Conservation (phyloP, 768 basidiomycete genomes). For the Gloeopeniophorella convolvens region DNA sequence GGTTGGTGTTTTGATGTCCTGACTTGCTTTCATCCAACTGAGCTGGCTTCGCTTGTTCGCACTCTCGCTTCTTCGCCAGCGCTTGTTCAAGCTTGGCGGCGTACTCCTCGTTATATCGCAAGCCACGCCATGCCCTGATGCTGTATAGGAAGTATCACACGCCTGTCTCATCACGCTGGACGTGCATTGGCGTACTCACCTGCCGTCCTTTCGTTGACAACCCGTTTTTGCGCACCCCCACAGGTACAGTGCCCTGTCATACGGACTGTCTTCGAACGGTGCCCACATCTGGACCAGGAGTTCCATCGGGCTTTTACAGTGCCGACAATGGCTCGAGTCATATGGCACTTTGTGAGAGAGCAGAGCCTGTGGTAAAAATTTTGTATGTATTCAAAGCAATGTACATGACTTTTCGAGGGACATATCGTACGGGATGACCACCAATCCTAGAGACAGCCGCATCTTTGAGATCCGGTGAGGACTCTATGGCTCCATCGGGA, state of each 20-base stretch:
- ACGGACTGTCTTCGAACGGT: constrained; percentile 77
- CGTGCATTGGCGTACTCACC: constrained; percentile 43
- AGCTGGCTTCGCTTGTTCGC: constrained; percentile 31
- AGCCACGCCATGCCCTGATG: constrained; percentile 74
- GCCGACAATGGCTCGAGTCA: constrained; percentile 61
- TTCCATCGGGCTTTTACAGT: constrained; percentile 70
- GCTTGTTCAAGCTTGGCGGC: constrained; percentile 66
- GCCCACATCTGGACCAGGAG: constrained; percentile 87
- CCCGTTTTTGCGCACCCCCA: constrained; percentile 69
- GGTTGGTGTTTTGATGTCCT: constrained; percentile 42
- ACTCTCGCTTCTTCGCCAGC: constrained; percentile 34
- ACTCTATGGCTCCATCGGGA: constrained; percentile 66
- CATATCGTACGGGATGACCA: constrained; percentile 79
- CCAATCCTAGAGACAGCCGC: constrained; percentile 86
- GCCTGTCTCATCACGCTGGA: background rate
- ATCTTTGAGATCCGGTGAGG: constrained; percentile 55
- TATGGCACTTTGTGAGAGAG: constrained; percentile 56
- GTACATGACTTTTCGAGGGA: constrained; percentile 41
- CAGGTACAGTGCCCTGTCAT: constrained; percentile 79
- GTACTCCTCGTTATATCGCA: constrained; percentile 67
- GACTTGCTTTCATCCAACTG: constrained; percentile 27
- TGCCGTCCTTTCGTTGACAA: constrained; percentile 73
- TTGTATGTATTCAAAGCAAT: constrained; percentile 35
- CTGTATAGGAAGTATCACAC: constrained; percentile 37
- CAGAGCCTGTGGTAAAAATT: constrained; percentile 49